Percentiles rank a stretch among this genome's conserved stretches.
Conservation (phyloP, 345 rosid species). For the Aquilaria yunnanensis region DNA sequence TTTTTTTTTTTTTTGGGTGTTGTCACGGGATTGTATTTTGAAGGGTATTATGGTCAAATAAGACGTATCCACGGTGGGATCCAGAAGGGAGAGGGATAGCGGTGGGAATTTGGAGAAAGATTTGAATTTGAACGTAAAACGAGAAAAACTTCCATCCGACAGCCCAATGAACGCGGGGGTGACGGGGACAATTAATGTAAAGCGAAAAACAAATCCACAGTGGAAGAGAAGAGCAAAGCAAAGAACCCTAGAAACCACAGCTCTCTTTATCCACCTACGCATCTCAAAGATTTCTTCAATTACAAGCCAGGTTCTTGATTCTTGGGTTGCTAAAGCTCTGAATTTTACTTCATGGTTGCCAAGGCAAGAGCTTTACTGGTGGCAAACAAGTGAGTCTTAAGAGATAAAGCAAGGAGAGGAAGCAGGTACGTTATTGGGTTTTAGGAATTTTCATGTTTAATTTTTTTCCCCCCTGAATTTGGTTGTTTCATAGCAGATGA, state of each 20-base stretch:
- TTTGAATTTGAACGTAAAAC: slow-evolving; percentile 37
- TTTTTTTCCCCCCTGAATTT: too few species aligned
- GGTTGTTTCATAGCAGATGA: too few species aligned
- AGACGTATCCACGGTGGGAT: background rate
- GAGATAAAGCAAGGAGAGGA: background rate
- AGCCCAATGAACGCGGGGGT: slow-evolving; percentile 1
- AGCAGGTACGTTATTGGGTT: slow-evolving; percentile 1
- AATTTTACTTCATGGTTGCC: background rate
- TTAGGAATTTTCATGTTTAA: too few species aligned
- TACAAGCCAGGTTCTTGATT: background rate
- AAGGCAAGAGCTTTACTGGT: slow-evolving; percentile 1
- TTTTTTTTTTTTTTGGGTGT: too few species aligned
- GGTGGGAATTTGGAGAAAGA: slow-evolving; percentile 40
- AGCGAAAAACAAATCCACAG: background rate
- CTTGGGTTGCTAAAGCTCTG: background rate
- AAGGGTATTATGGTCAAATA: slow-evolving; percentile 21
- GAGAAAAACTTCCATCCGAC: slow-evolving; percentile 1
- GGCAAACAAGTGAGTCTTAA: background rate
- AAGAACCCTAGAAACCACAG: background rate
- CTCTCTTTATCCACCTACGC: background rate
- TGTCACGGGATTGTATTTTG: too few species aligned
- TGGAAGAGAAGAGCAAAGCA: background rate
- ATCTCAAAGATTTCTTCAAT: background rate
- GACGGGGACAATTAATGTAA: background rate
- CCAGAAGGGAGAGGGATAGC: slow-evolving; percentile 28